Base-by-base conservation (phyloP, 345 rosid genomes). In the Nasturtium officinale region DNA sequence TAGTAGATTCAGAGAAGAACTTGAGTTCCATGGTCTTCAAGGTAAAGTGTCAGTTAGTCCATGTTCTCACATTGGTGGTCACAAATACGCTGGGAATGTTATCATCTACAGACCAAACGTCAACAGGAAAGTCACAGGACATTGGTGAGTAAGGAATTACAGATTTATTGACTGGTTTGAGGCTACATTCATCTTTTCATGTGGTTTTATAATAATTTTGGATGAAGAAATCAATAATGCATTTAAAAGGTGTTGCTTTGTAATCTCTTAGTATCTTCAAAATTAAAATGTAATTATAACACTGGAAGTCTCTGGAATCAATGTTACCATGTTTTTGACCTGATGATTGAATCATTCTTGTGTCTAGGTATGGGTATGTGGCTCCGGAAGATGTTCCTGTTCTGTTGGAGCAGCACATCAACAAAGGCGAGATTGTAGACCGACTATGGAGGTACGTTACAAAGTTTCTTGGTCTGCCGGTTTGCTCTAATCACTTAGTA, bases 11-110 rank as follows among this genome's bases (percentile, higher is more conserved):
- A 91, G 84, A 80, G 98, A 90, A 79, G 97, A 91, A 81, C 89
- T 91, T 38, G 90, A 85, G 67, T 69, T 74, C 12, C 83, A 72
- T 77, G 84, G 87, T 76, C 87, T 95, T 71, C 94, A 85, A 77
- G 89, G 90, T 78, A 88, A 83, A 83, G 93, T 95, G 72, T 86
- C 99, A 10, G 90, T 90, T 69, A 88, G 97, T 79, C 96, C 99
- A 30, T 95, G 99, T 77, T 95, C 98, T 54, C 99, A 95, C 75
- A 84, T 95, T 28, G 99, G 99, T 42, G 99, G 99, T 32, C 96
- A 95, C 55, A 89, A 86, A 73, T 91, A 89, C 75, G 98, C 99
- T 1, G 99, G 99, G 73, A 95, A 95, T 75, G 91, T 95, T 58
- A 95, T 95, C 42, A 85, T 95, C 69, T 88, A 91, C 78, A 89